phyloP scores from a whole-genome alignment of 2,329 filamentous ascomycete genomes.

The Aschersonia sp. region DNA sequence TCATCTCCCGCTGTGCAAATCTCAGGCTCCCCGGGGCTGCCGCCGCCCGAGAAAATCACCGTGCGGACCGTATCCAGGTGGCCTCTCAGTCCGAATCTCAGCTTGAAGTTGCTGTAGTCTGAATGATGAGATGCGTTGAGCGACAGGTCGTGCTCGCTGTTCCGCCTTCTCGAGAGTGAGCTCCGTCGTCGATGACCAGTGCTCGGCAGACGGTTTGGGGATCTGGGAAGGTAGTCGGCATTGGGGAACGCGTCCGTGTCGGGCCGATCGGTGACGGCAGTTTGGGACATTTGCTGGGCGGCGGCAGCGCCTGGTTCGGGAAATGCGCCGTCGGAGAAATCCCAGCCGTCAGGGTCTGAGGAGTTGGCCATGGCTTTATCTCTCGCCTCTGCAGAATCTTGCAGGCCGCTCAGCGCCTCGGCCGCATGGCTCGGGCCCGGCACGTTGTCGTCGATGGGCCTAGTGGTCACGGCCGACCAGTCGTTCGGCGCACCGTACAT shows the following conservation, averaged over 20 bases:
- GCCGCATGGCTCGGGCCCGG: conserved; percentile 21
- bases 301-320: conserved; percentile 32
- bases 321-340: conserved; percentile 71
- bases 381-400: conserved; percentile 25
- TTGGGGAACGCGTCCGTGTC: conserved; percentile 81
- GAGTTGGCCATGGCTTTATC: conserved; percentile 30
- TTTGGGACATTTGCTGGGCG: conserved; percentile 26
- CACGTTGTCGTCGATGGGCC: conserved; percentile 18
- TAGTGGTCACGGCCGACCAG: conserved; percentile 19
- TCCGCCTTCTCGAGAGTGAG: conserved; percentile 58
- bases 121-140: conserved; percentile 38
- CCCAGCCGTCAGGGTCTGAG: conserved; percentile 64
- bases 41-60: conserved; percentile 92
- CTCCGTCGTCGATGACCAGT: conserved; percentile 62
- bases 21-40: conserved; percentile 88
- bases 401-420: conserved; percentile 22
- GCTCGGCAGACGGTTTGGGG: conserved; percentile 53
- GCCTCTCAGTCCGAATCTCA: conserved; percentile 79
- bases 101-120: conserved; percentile 72
- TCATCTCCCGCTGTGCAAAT: conserved; percentile 95
- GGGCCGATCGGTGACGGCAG: conserved; percentile 38
- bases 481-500: conserved; percentile 22
- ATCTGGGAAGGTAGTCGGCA: conserved; percentile 68
- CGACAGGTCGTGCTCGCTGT: conserved; percentile 50
- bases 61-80: conserved; percentile 89